Base-by-base conservation (phyloP, 2,329 filamentous ascomycete genomes). In the Trichoderma asperellum region DNA sequence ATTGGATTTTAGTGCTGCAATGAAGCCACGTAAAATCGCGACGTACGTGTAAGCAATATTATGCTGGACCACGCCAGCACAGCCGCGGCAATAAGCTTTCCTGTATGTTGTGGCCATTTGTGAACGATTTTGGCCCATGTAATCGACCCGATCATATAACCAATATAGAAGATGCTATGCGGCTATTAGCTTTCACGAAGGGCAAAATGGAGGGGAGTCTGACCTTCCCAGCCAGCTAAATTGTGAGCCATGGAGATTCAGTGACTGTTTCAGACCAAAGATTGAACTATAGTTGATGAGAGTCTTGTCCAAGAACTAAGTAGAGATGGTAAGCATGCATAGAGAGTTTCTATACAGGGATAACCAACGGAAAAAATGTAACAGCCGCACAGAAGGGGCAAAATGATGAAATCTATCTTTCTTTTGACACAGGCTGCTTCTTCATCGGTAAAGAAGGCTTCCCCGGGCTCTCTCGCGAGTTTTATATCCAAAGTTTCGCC, bases 231-330 rank as follows among this genome's bases (percentile, higher is more conserved):
- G 40, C 40, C 40, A 43, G 40, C 57, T 60, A 37, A 40, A 60
- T 27, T 60, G 34, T 12, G 57, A 43, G 14, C 57, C 57, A 40
- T 60, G 57, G 27, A 60, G 57, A 16, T 43, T 18, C 7, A 60
- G 35, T 43, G 57, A 35, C 24, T 43, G 35, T 43, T 60, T 43
- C 6, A 60, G 11, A 1, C 57, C 57, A 29, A 60, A 60, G 14
- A 60, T 60, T 1, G 57, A 60, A 40, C 57, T 60, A 14, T 60
- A 60, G 57, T 60, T 60, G 7, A 60, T 60, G 8, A 60, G 57
- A 2, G 57, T 60, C 57, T 60, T 60, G 35, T 60, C 57, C 14
- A 60, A 4, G 43, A 60, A 60, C 57, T 60, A 27, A 0, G n/a
- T 43, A 6, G 2, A 60, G 1, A 6, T n/a, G 1, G 11, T 60